Percentiles rank a stretch among this genome's conserved stretches.
phyloP scores from a whole-genome alignment of 2,329 filamentous ascomycete genomes.

The Calonectria leucothoes region DNA sequence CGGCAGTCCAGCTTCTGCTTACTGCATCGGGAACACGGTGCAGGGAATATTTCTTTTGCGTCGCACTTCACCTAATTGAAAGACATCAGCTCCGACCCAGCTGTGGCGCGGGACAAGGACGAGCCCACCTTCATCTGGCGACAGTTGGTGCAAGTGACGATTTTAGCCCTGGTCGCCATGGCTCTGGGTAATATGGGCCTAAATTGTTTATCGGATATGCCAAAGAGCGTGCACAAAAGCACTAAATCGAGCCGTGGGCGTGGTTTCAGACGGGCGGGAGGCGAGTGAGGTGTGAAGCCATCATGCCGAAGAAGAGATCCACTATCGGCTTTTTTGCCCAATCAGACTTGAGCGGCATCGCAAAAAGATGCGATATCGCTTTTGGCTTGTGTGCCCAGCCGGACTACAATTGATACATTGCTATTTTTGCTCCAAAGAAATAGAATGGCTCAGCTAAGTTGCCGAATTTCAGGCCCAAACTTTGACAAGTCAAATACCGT shows the following conservation, averaged over 20 bases:
- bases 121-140: conserved; percentile 11
- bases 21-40: conserved; percentile 2
- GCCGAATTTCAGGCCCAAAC: not conserved
- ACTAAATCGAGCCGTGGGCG: not conserved
- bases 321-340: not conserved
- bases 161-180: conserved; percentile 7
- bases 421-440: not conserved
- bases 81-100: not conserved
- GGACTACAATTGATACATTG: not conserved
- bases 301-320: not conserved
- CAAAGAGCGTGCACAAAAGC: not conserved
- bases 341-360: not conserved
- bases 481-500: not conserved
- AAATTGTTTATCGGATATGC: not conserved
- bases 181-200: not conserved
- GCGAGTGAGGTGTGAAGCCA: not conserved
- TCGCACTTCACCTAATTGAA: conserved; percentile 9
- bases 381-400: no score
- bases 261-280: not conserved
- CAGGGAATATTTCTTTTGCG: conserved; percentile 7
- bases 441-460: not conserved
- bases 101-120: not conserved
- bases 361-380: not conserved
- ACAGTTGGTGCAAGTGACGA: not conserved
- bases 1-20: conserved; percentile 1